These are phyloP conservation scores for Fusarium veterinarium DNA, from an alignment of 2,329 filamentous ascomycete genomes.

Conservation along the genomic window DNA sequence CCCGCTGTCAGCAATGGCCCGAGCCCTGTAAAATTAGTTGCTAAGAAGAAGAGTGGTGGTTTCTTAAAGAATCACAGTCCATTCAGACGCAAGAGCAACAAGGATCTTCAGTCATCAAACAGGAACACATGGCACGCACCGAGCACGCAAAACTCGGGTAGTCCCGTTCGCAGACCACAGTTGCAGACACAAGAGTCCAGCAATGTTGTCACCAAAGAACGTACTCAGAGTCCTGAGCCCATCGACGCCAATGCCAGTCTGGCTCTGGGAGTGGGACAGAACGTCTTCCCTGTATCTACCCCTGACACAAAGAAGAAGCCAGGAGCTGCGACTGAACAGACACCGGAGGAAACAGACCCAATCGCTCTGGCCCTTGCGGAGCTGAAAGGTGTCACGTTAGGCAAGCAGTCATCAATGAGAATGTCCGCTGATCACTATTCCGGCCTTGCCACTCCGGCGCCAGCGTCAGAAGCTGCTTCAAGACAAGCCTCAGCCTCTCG, in stretches of 20 bases:
- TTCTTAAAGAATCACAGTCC: constrained; percentile 96
- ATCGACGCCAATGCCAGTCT: constrained; percentile 93
- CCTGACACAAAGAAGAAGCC: constrained; percentile 68
- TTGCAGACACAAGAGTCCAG: constrained; percentile 53
- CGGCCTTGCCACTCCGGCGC: constrained; percentile 87
- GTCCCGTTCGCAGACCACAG: constrained; percentile 54
- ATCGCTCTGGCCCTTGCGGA: constrained; percentile 94
- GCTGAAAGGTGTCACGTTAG: constrained; percentile 81
- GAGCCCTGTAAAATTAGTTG: constrained; percentile 73
- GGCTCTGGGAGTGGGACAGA: constrained; percentile 93
- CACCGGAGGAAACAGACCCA: constrained; percentile 78
- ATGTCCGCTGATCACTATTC: constrained; percentile 96
- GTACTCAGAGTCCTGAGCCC: constrained; percentile 77
- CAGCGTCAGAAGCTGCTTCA: constrained; percentile 54
- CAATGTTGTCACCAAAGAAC: constrained; percentile 54
- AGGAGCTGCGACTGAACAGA: constrained; percentile 48
- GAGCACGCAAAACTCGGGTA: constrained; percentile 43
- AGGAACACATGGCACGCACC: constrained; percentile 71
- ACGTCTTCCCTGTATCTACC: constrained; percentile 92
- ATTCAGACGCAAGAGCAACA: constrained; percentile 92
- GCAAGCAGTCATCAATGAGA: constrained; percentile 83
- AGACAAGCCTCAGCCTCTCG: constrained; percentile 47
- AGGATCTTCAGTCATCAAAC: constrained; percentile 66
- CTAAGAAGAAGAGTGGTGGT: constrained; percentile 79
- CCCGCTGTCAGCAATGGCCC: constrained; percentile 1